Evolutionary conservation across 306 rosid genomes (phyloP).

Genomic region (Medicago lupulina): DNA sequence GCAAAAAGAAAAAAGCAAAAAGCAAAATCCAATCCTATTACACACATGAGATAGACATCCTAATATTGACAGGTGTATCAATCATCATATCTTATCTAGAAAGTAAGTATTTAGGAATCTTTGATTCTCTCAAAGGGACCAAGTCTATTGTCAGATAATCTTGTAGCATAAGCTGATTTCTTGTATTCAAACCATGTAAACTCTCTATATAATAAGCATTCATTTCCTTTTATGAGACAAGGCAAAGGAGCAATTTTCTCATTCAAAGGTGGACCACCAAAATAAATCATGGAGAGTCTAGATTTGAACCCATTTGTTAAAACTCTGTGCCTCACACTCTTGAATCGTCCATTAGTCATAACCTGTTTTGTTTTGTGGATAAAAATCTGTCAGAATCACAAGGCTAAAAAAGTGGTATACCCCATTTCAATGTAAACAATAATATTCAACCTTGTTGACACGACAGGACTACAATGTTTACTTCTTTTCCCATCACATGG

Average conservation of each 20-base stretch:
- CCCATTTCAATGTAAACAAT: slow-evolving; percentile 14
- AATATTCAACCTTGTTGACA: slow-evolving; percentile 12
- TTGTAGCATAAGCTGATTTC: slow-evolving; percentile 58
- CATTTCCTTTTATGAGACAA: slow-evolving; percentile 61
- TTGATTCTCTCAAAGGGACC: slow-evolving; percentile 58
- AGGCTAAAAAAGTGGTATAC: neutral
- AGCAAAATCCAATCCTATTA: neutral
- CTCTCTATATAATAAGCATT: slow-evolving; percentile 77
- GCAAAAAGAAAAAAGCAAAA: neutral
- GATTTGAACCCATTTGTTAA: slow-evolving; percentile 66
- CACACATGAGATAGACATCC: neutral
- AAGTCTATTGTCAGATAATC: slow-evolving; percentile 77
- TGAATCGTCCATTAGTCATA: slow-evolving; percentile 82
- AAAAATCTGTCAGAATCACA: neutral
- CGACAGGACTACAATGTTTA: neutral
- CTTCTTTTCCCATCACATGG: neutral
- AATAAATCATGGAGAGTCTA: slow-evolving; percentile 80
- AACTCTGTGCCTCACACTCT: slow-evolving; percentile 83
- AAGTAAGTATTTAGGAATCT: neutral
- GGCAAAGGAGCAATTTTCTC: slow-evolving; percentile 78
- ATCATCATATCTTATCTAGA: neutral
- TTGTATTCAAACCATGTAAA: slow-evolving; percentile 88
- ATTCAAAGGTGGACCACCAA: slow-evolving; percentile 73
- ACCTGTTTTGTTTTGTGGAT: slow-evolving; percentile 55
- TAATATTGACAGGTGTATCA: neutral